Evolutionary conservation across 257 asterid genomes (phyloP).

Genomic region (Phtheirospermum japonicum): DNA sequence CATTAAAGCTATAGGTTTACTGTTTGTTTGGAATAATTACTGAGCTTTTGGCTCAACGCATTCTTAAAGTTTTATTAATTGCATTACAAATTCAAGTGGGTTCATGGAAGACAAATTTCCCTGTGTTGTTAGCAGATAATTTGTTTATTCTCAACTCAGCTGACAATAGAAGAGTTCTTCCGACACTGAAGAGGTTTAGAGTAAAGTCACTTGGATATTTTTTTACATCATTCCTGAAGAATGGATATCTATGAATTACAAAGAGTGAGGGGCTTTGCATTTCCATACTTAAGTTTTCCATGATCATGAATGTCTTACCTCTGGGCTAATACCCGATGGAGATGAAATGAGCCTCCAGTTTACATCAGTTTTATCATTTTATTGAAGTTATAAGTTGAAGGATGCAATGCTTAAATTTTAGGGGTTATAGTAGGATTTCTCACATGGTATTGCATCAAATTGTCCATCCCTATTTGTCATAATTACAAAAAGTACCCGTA

Average conservation of each 20-base stretch:
- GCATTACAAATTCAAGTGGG: not conserved
- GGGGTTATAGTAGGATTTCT: slow-evolving; percentile 6
- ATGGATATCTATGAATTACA: too few relatives aligned
- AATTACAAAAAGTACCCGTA: too few relatives aligned
- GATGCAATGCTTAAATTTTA: too few relatives aligned
- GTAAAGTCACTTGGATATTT: not conserved
- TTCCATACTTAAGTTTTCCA: not conserved
- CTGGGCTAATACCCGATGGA: not conserved
- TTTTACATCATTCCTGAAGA: too few relatives aligned
- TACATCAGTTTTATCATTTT: not conserved
- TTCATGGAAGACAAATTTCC: not conserved
- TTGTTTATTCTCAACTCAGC: not conserved
- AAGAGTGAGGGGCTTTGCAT: not conserved
- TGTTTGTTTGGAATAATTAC: not conserved
- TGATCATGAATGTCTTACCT: not conserved
- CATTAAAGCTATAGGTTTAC: slow-evolving; percentile 2
- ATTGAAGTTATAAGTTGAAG: not conserved
- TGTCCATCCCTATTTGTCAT: too few relatives aligned
- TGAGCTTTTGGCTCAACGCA: slow-evolving; percentile 3
- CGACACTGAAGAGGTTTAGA: not conserved
- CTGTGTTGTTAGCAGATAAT: slow-evolving; percentile 1
- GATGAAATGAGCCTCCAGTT: not conserved
- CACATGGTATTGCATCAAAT: not conserved
- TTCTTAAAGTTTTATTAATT: not conserved
- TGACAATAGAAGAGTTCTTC: not conserved